These are phyloP conservation scores for Xylaria sp. DNA, from an alignment of 2,329 filamentous ascomycete genomes.

Conservation along the genomic window DNA sequence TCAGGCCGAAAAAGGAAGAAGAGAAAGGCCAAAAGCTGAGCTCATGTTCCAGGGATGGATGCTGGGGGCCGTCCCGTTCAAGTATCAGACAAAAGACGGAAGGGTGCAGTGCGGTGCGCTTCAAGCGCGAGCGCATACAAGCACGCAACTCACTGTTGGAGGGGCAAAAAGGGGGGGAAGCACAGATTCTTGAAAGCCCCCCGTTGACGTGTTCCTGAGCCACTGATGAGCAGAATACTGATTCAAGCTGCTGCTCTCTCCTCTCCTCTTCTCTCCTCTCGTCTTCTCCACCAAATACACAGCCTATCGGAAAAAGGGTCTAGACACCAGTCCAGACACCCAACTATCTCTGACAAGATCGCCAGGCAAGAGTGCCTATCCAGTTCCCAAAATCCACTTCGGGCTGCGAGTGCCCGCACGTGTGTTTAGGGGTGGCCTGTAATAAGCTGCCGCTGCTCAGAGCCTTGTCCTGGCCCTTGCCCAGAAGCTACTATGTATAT, in stretches of 20 bases:
- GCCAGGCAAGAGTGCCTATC: conserved; percentile 22
- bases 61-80: conserved; percentile 29
- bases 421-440: conserved; percentile 34
- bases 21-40: conserved; percentile 8
- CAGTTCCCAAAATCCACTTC: conserved; percentile 37
- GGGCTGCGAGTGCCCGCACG: conserved; percentile 39
- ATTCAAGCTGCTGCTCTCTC: conserved; percentile 25
- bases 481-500: not conserved
- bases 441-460: conserved; percentile 2
- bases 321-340: conserved; percentile 17
- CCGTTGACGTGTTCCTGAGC: conserved; percentile 35
- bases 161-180: conserved; percentile 22
- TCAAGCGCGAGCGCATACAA: conserved; percentile 15
- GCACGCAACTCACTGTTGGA: conserved; percentile 22
- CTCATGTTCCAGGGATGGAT: conserved; percentile 1
- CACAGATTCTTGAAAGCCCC: conserved; percentile 25
- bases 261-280: not conserved
- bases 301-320: conserved; percentile 30
- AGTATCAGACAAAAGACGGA: not conserved
- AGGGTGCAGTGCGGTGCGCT: conserved; percentile 12
- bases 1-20: conserved; percentile 14
- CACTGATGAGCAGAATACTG: conserved; percentile 33
- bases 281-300: conserved; percentile 14
- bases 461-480: conserved; percentile 6
- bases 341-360: conserved; percentile 28